These are phyloP conservation scores for Umbellularia californica DNA, from an alignment of 164 flowering plant genomes.

Conservation along the genomic window DNA sequence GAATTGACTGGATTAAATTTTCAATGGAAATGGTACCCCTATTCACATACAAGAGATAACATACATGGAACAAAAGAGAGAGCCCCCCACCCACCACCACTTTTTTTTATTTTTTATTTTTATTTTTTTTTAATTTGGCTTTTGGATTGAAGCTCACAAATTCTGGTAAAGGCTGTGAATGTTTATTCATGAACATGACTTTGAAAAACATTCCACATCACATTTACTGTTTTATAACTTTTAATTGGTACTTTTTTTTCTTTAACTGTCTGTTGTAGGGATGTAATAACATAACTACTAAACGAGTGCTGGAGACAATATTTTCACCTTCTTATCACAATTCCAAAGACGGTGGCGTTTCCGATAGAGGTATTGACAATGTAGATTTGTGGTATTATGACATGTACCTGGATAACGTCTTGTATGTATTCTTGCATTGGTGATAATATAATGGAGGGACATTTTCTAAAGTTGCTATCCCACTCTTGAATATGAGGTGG, in stretches of 20 bases:
- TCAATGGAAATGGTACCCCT: no score
- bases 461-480: neutral
- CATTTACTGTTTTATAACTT: neutral
- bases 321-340: slow-evolving; percentile 83
- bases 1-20: no score
- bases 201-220: neutral
- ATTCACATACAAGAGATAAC: no score
- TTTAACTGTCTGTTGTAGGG: slow-evolving; percentile 31
- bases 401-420: neutral
- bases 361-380: slow-evolving; percentile 35
- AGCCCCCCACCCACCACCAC: no score
- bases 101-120: neutral
- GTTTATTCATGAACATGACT: neutral
- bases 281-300: slow-evolving; percentile 25
- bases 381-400: neutral
- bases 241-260: neutral
- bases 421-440: neutral
- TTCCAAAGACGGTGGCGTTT: slow-evolving; percentile 39
- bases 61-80: neutral
- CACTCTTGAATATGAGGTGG: neutral
- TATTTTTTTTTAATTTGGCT: neutral
- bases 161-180: neutral
- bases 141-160: neutral
- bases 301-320: slow-evolving; percentile 41
- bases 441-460: neutral